Evolutionary conservation across 2,329 filamentous ascomycete species (phyloP).

Genomic region (Lachnellula suecica): DNA sequence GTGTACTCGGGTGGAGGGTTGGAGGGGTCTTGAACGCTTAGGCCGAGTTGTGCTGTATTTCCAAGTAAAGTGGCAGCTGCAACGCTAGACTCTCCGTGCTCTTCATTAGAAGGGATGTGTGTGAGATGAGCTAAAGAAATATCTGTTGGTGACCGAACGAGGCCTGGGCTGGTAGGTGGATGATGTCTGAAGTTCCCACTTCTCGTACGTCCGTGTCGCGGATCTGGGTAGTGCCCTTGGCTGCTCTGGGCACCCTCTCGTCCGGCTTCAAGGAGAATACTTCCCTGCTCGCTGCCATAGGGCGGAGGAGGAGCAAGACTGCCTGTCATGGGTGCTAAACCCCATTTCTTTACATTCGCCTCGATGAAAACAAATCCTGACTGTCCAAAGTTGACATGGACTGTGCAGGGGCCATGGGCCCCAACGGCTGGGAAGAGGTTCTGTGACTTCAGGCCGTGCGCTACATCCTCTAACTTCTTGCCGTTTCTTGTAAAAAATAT

Average conservation of each 20-base stretch:
- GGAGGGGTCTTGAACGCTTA: conserved; percentile 45
- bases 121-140: conserved; percentile 90
- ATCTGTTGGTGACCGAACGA: conserved; percentile 87
- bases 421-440: conserved; percentile 99
- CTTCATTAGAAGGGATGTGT: conserved; percentile 66
- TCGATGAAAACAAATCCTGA: conserved; percentile 99
- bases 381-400: conserved; percentile 98
- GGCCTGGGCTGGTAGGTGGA: conserved; percentile 81
- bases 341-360: conserved; percentile 99
- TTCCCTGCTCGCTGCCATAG: conserved; percentile 95
- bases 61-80: conserved; percentile 27
- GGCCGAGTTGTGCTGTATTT: conserved; percentile 16
- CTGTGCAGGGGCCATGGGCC: conserved; percentile 85
- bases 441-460: conserved; percentile 86
- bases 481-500: conserved; percentile 99
- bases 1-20: conserved; percentile 72
- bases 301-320: conserved; percentile 93
- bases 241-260: conserved; percentile 51
- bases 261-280: conserved; percentile 88
- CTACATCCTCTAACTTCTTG: conserved; percentile 93
- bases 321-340: conserved; percentile 90
- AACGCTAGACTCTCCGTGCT: conserved; percentile 53
- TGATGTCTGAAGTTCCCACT: conserved; percentile 76
- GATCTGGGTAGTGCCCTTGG: conserved; percentile 39
- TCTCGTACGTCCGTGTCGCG: conserved; percentile 66